A percentile compares a stretch with the other conserved stretches of the same genome.
These are phyloP conservation scores for Alternaria atra DNA, from an alignment of 2,329 filamentous ascomycete species.

Conservation along the genomic window DNA sequence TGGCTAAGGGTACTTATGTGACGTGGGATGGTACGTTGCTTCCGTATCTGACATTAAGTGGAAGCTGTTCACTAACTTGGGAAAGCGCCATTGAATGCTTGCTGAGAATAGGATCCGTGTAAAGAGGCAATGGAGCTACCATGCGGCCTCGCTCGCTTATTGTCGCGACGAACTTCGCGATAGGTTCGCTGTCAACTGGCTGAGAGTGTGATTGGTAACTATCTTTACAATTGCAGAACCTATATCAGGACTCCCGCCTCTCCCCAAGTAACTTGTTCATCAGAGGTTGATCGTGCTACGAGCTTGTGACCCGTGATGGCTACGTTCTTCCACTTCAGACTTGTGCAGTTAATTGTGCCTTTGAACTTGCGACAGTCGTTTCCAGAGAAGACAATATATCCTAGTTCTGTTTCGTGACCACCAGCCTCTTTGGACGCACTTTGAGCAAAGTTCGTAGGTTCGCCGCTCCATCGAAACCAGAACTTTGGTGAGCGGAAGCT, in stretches of 20 bases:
- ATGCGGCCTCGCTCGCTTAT: not conserved
- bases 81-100: not conserved
- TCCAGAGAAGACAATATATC: constrained; percentile 34
- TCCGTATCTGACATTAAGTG: not conserved
- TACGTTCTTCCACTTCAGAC: constrained; percentile 33
- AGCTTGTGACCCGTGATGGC: constrained; percentile 31
- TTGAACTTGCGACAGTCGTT: constrained; percentile 37
- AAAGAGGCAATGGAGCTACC: not conserved
- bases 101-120: not conserved
- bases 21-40: constrained; percentile 1
- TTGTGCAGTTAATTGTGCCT: constrained; percentile 30
- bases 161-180: not conserved
- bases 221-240: not conserved
- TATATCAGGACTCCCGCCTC: not conserved
- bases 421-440: not conserved
- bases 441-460: not conserved
- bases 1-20: constrained; percentile 3
- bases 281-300: constrained; percentile 23
- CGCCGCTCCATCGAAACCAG: constrained; percentile 38
- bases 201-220: not conserved
- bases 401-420: constrained; percentile 20
- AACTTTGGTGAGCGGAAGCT: constrained; percentile 39
- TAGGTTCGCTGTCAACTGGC: not conserved
- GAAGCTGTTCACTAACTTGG: not conserved
- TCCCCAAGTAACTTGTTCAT: constrained; percentile 26